phyloP scores from a whole-genome alignment of 257 asterid species.

The Solanum pimpinellifolium region DNA sequence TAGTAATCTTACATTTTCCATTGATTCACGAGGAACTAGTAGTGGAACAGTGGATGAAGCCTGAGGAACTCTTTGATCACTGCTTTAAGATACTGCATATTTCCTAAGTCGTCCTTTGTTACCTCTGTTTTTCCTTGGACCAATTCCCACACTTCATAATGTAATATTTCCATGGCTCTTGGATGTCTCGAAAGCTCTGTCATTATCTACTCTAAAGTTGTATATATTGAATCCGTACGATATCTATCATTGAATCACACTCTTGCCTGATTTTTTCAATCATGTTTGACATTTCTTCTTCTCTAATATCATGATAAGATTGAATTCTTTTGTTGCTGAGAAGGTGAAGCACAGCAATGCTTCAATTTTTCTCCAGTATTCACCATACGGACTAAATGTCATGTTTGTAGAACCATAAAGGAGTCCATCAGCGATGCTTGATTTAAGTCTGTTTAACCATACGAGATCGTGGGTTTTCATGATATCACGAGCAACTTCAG shows the following conservation, averaged over 20 bases:
- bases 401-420: not conserved
- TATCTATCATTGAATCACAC: not conserved
- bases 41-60: no score
- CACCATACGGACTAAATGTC: not conserved
- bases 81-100: not conserved
- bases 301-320: not conserved
- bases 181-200: not conserved
- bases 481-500: not conserved
- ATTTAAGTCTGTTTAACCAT: not conserved
- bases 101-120: not conserved
- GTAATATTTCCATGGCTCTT: not conserved
- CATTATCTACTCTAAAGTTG: not conserved
- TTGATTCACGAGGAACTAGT: no score
- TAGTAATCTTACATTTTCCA: no score
- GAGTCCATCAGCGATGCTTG: not conserved
- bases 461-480: not conserved
- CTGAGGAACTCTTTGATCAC: no score
- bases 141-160: not conserved
- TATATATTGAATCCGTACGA: not conserved
- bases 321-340: not conserved
- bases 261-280: not conserved
- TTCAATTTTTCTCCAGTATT: constrained; percentile 10
- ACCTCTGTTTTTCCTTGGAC: not conserved
- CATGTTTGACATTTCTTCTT: constrained; percentile 1
- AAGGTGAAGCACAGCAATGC: not conserved